A percentile compares a stretch with the other conserved stretches of the same genome.
These are phyloP conservation scores for Zygoascus bituminiphila DNA, from an alignment of 805 yeast species.

Conservation along the genomic window DNA sequence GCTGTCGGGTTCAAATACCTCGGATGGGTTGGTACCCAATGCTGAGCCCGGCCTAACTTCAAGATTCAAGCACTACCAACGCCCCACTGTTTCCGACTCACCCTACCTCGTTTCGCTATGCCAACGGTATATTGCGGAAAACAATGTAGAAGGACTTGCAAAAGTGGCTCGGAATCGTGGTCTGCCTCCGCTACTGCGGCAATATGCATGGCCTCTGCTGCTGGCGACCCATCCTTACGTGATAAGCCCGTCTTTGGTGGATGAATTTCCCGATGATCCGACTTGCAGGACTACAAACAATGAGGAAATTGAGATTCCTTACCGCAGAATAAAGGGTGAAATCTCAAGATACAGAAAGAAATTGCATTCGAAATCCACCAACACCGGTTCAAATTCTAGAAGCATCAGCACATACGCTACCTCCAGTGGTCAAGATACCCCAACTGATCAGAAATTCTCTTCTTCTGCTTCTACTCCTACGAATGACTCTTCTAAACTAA, in stretches of 20 bases:
- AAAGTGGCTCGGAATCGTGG: slow-evolving; percentile 75
- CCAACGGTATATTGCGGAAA: slow-evolving; percentile 44
- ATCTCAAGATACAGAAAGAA: slow-evolving; percentile 22
- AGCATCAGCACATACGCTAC: slow-evolving; percentile 6
- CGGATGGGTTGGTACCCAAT: not conserved
- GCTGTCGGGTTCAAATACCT: slow-evolving; percentile 13
- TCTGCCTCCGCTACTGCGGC: slow-evolving; percentile 72
- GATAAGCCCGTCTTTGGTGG: slow-evolving; percentile 59
- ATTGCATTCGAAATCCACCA: slow-evolving; percentile 5
- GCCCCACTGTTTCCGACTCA: slow-evolving; percentile 38
- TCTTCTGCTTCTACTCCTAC: slow-evolving; percentile 1
- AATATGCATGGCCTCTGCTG: slow-evolving; percentile 76
- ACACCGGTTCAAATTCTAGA: slow-evolving; percentile 4
- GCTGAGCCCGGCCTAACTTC: slow-evolving; percentile 5
- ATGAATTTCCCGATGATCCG: slow-evolving; percentile 35
- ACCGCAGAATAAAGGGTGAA: slow-evolving; percentile 27
- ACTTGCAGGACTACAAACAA: slow-evolving; percentile 8
- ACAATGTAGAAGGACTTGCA: slow-evolving; percentile 70
- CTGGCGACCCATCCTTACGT: slow-evolving; percentile 82
- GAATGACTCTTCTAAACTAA: not conserved
- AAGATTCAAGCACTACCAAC: slow-evolving; percentile 29
- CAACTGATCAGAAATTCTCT: not conserved
- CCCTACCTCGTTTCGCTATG: slow-evolving; percentile 49
- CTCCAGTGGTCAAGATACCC: slow-evolving; percentile 4
- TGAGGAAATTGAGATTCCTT: slow-evolving; percentile 20